Evolutionary conservation across 345 rosid species (phyloP), one percentile per base, ranked within the genome.

Genomic region (Camelina laxa): DNA sequence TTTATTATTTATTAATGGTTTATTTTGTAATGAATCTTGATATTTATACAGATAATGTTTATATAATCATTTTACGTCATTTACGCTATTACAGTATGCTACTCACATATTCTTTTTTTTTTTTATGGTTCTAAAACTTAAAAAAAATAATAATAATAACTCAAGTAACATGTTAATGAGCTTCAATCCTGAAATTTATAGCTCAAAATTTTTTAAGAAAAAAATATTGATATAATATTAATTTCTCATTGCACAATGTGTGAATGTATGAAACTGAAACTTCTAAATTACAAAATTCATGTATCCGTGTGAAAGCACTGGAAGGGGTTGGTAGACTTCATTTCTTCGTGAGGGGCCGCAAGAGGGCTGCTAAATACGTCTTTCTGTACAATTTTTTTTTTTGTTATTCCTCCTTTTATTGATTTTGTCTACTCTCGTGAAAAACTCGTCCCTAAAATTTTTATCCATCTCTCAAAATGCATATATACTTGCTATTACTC

Each of bases 251-350:
- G 15, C 7, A 21, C 7, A 21, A 48, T 47, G 50, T 47, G 50
- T 47, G 36, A 42, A 42, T 13, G 48, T 0, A 4, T 42, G 48
- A 42, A 42, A 42, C 15, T 42, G 6, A 3, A 47, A n/a, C 16
- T 7, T 60, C 65, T 9, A 14, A 11, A 19, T 38, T n/a, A 49
- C 9, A 14, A 71, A 24, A 30, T 6, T 42, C 55, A 10, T 8
- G 0, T 36, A n/a, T 31, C 14, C 15, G 67, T 75, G 68, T 75
- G 79, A 75, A 75, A 67, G 67, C 78, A 60, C 38, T 17, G 17
- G 35, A 57, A 57, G 42, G 27, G 36, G 42, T 55, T 73, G 50
- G 71, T 58, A 33, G 36, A 75, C 73, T 67, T 67, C 47, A 50
- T 35, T 38, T 65, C 68, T 41, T 67, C 47, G 27, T 17, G 9